These are phyloP conservation scores for Fusarium bulbicola DNA, from an alignment of 2,329 filamentous ascomycete genomes.

Conservation along the genomic window DNA sequence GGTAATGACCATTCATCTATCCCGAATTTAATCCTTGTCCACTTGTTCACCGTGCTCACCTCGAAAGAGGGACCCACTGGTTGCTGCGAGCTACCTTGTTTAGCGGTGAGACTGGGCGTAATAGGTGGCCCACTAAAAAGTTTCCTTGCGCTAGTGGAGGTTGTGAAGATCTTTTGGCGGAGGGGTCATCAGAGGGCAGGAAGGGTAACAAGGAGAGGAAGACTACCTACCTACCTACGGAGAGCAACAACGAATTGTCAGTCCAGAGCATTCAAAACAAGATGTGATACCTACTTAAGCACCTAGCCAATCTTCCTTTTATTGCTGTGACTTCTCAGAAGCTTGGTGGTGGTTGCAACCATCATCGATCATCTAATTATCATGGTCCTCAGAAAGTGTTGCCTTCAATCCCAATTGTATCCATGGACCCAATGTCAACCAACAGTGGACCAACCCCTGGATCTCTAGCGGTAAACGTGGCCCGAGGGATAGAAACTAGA, in stretches of 20 bases:
- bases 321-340: neutral
- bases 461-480: constrained; percentile 19
- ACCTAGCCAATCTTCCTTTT: neutral
- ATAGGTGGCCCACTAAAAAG: constrained; percentile 12
- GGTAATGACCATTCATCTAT: neutral
- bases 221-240: neutral
- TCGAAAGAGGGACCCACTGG: neutral
- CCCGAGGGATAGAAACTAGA: neutral
- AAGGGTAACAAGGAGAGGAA: neutral
- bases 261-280: neutral
- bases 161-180: constrained; percentile 2
- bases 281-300: neutral
- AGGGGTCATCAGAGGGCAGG: neutral
- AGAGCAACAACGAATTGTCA: neutral
- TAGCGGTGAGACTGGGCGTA: constrained; percentile 20
- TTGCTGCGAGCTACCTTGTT: constrained; percentile 5
- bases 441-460: neutral
- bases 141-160: constrained; percentile 3
- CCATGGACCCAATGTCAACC: neutral
- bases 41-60: constrained; percentile 19
- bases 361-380: neutral
- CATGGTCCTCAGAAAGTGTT: neutral
- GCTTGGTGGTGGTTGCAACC: neutral
- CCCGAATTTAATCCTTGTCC: neutral
- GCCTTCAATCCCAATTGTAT: neutral